Evolutionary conservation across 345 rosid genomes (phyloP).

Genomic region (Citrus glauca): DNA sequence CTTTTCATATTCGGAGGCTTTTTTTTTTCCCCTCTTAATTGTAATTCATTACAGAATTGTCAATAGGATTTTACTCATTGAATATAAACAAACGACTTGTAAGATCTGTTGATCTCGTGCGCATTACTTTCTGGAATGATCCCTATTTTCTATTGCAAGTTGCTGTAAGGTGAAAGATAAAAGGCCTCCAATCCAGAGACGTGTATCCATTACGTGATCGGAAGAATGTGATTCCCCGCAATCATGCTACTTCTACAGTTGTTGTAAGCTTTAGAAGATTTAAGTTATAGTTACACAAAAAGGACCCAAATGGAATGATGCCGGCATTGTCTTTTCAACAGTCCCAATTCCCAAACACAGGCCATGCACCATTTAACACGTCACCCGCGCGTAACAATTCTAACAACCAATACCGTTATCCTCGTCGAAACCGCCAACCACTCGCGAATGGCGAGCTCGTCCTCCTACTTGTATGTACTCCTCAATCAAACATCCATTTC

Average conservation of each 20-base stretch:
- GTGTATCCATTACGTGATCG: no score
- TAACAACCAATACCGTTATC: background rate
- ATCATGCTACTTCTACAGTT: no score
- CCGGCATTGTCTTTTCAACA: background rate
- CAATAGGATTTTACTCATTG: background rate
- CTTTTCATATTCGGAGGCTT: background rate
- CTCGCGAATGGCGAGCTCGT: background rate
- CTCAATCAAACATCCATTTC: background rate
- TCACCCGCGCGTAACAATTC: background rate
- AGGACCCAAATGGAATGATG: background rate
- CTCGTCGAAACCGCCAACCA: background rate
- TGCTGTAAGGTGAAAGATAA: background rate
- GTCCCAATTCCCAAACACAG: background rate
- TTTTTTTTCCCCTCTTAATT: background rate
- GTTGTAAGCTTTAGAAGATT: no score
- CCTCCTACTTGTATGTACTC: no score
- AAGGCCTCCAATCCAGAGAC: background rate
- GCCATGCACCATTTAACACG: background rate
- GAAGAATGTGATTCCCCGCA: no score
- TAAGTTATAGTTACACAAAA: no score
- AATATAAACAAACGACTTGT: background rate
- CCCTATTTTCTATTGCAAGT: background rate
- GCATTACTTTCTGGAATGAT: background rate
- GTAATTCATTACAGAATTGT: background rate
- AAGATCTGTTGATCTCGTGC: background rate